Evolutionary conservation across 768 basidiomycete genomes (phyloP).

Genomic region (Tulasnella sp.): DNA sequence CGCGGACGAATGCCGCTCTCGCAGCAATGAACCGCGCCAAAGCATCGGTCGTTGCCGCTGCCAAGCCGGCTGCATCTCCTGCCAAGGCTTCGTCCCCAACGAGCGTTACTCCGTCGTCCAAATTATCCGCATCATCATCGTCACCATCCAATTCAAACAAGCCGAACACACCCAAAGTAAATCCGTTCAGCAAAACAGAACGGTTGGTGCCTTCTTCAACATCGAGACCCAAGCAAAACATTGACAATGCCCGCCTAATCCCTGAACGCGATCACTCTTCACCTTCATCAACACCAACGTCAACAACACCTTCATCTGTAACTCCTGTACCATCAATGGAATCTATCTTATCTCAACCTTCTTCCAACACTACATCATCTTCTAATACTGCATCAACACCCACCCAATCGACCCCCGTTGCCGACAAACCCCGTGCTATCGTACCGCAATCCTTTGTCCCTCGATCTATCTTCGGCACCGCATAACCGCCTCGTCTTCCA

Average conservation of each 20-base stretch:
- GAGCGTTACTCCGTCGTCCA: not conserved
- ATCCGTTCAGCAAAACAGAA: constrained; percentile 45
- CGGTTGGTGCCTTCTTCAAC: constrained; percentile 47
- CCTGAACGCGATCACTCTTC: constrained; percentile 26
- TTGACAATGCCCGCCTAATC: constrained; percentile 39
- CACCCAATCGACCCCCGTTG: constrained; percentile 28
- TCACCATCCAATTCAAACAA: not conserved
- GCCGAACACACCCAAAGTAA: constrained; percentile 18
- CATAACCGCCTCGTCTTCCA: constrained; percentile 38
- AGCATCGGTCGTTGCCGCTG: constrained; percentile 8
- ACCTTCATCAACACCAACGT: constrained; percentile 21
- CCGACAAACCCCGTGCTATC: constrained; percentile 23
- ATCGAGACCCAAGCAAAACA: constrained; percentile 34
- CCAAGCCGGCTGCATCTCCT: constrained; percentile 1
- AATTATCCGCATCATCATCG: constrained; percentile 4
- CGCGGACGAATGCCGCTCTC: not conserved
- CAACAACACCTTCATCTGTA: constrained; percentile 22
- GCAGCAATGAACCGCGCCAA: constrained; percentile 11
- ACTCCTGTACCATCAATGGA: constrained; percentile 26
- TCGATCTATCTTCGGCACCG: constrained; percentile 56
- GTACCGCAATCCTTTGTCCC: constrained; percentile 50
- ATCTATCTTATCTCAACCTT: constrained; percentile 23
- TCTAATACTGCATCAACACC: constrained; percentile 32
- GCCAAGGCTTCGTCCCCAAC: constrained; percentile 9
- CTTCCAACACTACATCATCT: constrained; percentile 26